phyloP scores from a whole-genome alignment of 345 rosid species.

The Eucalyptus cloeziana region DNA sequence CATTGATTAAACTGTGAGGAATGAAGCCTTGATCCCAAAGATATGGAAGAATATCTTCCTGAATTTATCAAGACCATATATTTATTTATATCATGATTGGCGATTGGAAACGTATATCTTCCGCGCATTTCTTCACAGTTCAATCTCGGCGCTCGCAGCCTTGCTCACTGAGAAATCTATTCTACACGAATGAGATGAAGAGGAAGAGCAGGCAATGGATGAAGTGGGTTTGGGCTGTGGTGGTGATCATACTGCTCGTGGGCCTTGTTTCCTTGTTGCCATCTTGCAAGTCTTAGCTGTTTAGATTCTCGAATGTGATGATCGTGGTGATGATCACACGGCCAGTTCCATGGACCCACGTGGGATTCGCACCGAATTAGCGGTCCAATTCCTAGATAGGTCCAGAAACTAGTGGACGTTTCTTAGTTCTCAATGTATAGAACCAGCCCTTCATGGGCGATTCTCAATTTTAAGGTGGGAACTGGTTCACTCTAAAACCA shows the following conservation, averaged over 20 bases:
- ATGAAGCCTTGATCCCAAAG: neutral
- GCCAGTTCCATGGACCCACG: neutral
- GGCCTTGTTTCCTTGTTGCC: conserved; percentile 44
- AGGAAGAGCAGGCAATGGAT: conserved; percentile 31
- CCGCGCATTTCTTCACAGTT: neutral
- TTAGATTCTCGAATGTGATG: neutral
- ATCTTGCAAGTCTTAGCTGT: conserved; percentile 16
- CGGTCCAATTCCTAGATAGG: neutral
- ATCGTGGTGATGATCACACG: neutral
- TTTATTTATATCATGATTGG: too few species aligned
- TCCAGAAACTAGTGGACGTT: too few species aligned
- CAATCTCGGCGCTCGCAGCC: neutral
- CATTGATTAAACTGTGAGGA: neutral
- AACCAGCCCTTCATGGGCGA: neutral
- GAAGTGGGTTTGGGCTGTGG: conserved; percentile 32
- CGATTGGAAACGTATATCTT: neutral
- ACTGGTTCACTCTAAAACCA: too few species aligned
- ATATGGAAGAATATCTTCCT: neutral
- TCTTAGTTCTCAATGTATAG: neutral
- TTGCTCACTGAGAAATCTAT: conserved; percentile 19
- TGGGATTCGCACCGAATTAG: neutral
- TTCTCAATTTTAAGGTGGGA: too few species aligned
- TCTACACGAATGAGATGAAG: conserved; percentile 60
- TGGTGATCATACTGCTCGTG: conserved; percentile 34
- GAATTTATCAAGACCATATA: too few species aligned